phyloP scores from a whole-genome alignment of 495 filamentous ascomycete species.

The Penicillium arizonense region DNA sequence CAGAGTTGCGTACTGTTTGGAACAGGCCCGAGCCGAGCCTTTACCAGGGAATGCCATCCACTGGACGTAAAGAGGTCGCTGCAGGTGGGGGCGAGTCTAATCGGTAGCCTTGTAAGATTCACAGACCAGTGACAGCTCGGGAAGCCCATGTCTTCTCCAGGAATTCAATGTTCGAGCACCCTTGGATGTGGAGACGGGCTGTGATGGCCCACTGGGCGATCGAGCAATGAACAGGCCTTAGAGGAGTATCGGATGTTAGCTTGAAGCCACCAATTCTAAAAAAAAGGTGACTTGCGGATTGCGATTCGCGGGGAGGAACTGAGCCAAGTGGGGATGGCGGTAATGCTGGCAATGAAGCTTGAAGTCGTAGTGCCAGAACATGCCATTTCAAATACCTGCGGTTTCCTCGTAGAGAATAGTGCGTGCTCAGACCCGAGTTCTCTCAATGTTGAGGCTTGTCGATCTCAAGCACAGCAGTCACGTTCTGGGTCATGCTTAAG shows the following conservation, averaged over 20 bases:
- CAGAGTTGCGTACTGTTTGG: conserved; percentile 20
- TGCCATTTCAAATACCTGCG: no score
- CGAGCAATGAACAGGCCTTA: conserved; percentile 12
- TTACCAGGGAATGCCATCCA: background rate
- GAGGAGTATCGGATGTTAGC: conserved; percentile 1
- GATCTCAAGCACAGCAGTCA: conserved; percentile 12
- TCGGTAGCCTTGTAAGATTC: background rate
- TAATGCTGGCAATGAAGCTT: conserved; percentile 5
- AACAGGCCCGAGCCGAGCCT: conserved; percentile 30
- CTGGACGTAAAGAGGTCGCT: no score
- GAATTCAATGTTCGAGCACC: background rate
- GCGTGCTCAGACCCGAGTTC: background rate
- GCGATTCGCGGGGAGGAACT: conserved; percentile 12
- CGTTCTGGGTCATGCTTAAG: conserved; percentile 14
- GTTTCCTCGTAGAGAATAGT: background rate
- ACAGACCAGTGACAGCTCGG: background rate
- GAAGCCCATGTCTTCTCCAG: background rate
- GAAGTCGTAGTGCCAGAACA: no score
- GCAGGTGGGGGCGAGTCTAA: background rate
- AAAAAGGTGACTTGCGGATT: conserved; percentile 11
- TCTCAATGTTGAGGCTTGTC: conserved; percentile 8
- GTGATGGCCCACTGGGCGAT: conserved; percentile 14
- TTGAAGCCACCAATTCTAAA: conserved; percentile 18
- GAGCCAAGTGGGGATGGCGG: conserved; percentile 20
- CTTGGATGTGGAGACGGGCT: conserved; percentile 14